Evolutionary conservation across 768 basidiomycete genomes (phyloP), one percentile per base, ranked within the genome.

Genomic region (Crassisporium funariophilum): DNA sequence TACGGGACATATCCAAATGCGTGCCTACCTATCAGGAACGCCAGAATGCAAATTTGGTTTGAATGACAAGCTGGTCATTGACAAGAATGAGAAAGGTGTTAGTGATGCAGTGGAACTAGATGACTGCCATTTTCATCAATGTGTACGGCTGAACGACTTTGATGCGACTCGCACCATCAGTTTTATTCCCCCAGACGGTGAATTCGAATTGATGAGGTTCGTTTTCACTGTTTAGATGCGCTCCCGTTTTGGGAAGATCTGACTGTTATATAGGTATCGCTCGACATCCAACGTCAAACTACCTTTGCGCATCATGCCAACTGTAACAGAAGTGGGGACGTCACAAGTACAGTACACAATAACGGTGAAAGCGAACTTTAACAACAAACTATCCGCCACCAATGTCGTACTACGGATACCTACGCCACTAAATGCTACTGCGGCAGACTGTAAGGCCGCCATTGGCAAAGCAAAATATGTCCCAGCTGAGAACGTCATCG

Each of bases 31-130:
- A 21, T 86, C 92, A 21, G 97, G 97, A 11, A 95, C 91, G 11
- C 97, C 97, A 0, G 97, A 99, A 61, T 98, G 97, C 78, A 98
- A 98, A 66, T 98, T 99, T 55, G 97, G 97, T 10, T 74, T 99
- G 53, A 99, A 99, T 60, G 97, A 98, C 71, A 98, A 98, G 68
- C 81, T 98, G 17, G 94, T 98, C 17, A 88, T 98, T 38, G 94
- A 97, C 75, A 94, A 94, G 72, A 81, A 77, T 61, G 78, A 80
- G 46, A 74, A 76, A 46, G 78, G 80, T 16, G 74, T 75, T 16
- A 75, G 81, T 41, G 87, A 91, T 54, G 90, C 91, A 2, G 95
- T 99, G 24, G 95, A 98, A 64, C 73, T 98, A 36, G 97, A 99
- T 60, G 97, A 99, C 63, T 98, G 95, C 67, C 89, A 91, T 47